Conservation (phyloP, 2,329 filamentous ascomycete genomes). For the Botryotinia convoluta region DNA sequence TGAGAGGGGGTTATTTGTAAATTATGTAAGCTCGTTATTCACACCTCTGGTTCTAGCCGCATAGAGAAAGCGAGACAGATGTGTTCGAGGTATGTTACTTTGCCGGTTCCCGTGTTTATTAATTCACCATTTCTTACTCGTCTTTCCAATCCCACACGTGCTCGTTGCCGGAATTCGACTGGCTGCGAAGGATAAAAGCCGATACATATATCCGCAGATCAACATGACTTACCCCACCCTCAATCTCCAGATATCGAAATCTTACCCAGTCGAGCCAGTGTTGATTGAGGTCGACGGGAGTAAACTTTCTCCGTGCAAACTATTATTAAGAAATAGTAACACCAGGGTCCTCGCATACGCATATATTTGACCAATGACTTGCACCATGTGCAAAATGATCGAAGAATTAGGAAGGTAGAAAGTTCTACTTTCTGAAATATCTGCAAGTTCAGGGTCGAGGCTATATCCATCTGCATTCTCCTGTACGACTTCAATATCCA, state of each 20-base stretch:
- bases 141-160: neutral
- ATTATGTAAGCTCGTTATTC: neutral
- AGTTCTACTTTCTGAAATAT: conserved; percentile 9
- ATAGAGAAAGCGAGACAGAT: neutral
- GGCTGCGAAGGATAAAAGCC: neutral
- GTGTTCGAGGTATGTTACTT: neutral
- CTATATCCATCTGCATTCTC: neutral
- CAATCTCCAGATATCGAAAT: neutral
- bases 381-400: conserved; percentile 11
- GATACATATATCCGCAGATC: conserved; percentile 9
- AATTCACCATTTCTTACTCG: neutral
- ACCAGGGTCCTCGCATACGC: neutral
- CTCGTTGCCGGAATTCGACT: neutral
- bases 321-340: neutral
- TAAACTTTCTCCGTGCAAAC: neutral
- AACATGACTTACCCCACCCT: conserved; percentile 3
- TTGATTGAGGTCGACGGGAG: neutral
- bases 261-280: neutral
- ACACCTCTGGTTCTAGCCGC: neutral
- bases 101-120: neutral
- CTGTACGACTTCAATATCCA: neutral
- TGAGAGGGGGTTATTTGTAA: neutral
- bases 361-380: neutral
- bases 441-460: conserved; percentile 13
- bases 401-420: conserved; percentile 17